Conservation (phyloP, 2,329 filamentous ascomycete genomes). For the Fusarium pseudonygamai region DNA sequence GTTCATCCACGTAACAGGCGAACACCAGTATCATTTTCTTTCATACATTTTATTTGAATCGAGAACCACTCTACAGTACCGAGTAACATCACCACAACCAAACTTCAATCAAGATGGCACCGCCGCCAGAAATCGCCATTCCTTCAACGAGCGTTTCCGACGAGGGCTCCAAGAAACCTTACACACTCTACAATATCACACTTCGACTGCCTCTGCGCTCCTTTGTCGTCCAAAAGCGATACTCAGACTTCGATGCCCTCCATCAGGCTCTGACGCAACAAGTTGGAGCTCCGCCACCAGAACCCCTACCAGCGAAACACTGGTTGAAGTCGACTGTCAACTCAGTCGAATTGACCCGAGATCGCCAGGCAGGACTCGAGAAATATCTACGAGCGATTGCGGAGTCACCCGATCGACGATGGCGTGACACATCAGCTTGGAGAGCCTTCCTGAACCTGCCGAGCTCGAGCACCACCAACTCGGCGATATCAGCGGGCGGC, state of each 20-base stretch:
- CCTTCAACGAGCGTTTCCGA: slow-evolving; percentile 70
- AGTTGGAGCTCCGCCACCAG: slow-evolving; percentile 71
- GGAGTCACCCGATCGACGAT: slow-evolving; percentile 76
- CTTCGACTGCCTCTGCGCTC: slow-evolving; percentile 80
- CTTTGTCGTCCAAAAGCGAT: slow-evolving; percentile 81
- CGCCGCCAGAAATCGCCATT: slow-evolving; percentile 73
- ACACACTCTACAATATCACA: slow-evolving; percentile 81
- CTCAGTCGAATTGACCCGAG: slow-evolving; percentile 74
- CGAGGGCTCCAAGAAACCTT: slow-evolving; percentile 67
- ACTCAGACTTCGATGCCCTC: slow-evolving; percentile 79
- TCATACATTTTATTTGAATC: not conserved
- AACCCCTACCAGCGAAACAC: slow-evolving; percentile 74
- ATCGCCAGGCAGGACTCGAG: slow-evolving; percentile 75
- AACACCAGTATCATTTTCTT: not conserved
- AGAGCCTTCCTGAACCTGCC: slow-evolving; percentile 78
- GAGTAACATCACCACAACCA: not conserved
- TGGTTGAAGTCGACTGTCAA: slow-evolving; percentile 80
- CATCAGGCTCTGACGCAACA: slow-evolving; percentile 69
- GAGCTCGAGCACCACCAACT: slow-evolving; percentile 58
- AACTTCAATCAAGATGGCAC: slow-evolving; percentile 61
- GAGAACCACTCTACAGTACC: not conserved
- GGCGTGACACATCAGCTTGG: slow-evolving; percentile 79
- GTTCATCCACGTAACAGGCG: not conserved
- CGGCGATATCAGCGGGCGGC: slow-evolving; percentile 58
- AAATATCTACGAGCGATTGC: slow-evolving; percentile 77